phyloP scores from a whole-genome alignment of 2,329 filamentous ascomycete genomes.

The Coccinonectria pachysandricola region DNA sequence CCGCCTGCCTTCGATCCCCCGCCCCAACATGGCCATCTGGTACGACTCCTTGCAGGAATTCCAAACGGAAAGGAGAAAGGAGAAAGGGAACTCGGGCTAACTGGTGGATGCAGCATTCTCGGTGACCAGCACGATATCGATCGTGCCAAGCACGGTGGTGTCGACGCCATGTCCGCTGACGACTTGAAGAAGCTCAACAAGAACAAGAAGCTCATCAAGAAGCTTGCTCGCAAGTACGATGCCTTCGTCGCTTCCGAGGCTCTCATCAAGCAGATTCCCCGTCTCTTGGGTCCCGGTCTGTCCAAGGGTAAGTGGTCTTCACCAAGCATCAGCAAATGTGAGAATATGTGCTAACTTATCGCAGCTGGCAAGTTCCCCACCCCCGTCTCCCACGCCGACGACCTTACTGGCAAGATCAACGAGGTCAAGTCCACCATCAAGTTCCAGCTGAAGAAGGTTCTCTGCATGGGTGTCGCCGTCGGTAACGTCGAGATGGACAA shows the following conservation, averaged over 20 bases:
- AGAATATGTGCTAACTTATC: slow-evolving; percentile 5
- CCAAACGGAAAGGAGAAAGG: background rate
- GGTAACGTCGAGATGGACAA: slow-evolving; percentile 96
- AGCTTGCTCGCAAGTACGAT: slow-evolving; percentile 99
- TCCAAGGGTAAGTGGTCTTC: slow-evolving; percentile 65
- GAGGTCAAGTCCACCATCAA: slow-evolving; percentile 99
- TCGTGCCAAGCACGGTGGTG: slow-evolving; percentile 97
- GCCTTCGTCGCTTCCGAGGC: slow-evolving; percentile 95
- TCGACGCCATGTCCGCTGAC: slow-evolving; percentile 96
- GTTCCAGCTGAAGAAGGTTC: slow-evolving; percentile 99
- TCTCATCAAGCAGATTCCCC: slow-evolving; percentile 99
- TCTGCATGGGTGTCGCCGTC: slow-evolving; percentile 99
- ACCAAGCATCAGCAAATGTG: background rate
- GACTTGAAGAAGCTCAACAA: slow-evolving; percentile 99
- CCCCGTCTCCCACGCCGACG: slow-evolving; percentile 92
- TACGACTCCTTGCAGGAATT: slow-evolving; percentile 14
- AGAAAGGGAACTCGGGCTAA: slow-evolving; percentile 6
- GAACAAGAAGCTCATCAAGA: slow-evolving; percentile 99
- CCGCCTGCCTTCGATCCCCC: slow-evolving; percentile 84
- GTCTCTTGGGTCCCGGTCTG: slow-evolving; percentile 97
- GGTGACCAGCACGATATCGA: slow-evolving; percentile 93
- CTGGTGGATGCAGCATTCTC: slow-evolving; percentile 36
- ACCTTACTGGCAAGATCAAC: slow-evolving; percentile 89
- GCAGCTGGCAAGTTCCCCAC: slow-evolving; percentile 98
- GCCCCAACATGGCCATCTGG: slow-evolving; percentile 83